Base-by-base conservation (phyloP, 2,329 filamentous ascomycete species). In the Penicillium capsulatum region DNA sequence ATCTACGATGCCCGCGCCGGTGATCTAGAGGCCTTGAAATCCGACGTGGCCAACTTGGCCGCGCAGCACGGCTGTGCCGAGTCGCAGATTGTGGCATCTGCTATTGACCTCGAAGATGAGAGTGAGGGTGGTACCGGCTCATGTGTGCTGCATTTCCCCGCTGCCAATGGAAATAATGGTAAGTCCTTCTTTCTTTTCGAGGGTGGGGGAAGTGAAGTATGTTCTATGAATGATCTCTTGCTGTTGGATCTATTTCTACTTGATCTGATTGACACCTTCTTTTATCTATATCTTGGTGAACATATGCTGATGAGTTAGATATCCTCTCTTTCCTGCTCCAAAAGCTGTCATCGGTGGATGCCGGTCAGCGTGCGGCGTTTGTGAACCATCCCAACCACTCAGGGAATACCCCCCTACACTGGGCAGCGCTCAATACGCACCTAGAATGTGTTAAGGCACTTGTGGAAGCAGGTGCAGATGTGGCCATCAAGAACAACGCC, bases 331-430 rank as follows among this genome's bases (percentile, higher is more conserved):
- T 67, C 34, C 62, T 77, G 38, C 68, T 76, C 27, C 65, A 65
- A 45, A 56, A 61, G 17, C 61, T 75, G 36, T 47, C 50, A 32
- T 33, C 47, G 32, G 33, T 42, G 30, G 45, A 51, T 24, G 34
- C 32, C 14, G 30, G 48, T 26, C 50, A 56, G 42, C 51, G 44
- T 36, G 53, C 39, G 19, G 45, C 57, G 3, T 54, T 70, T 3
- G 38, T 73, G 34, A 67, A 72, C 60, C 64, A 70, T 63, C 73
- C 77, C 45, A 98, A 98, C 59, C 72, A 80, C 46, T 83, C 85
- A 31, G 90, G 89, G 31, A 97, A 96, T 69, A 96, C 91, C 1
- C 79, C 88, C 0, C 72, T 98, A 42, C 92, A 98, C 68, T 97
- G 90, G 90, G 91, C 91, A 0, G 86, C 88, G 0, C 71, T 96